phyloP scores from a whole-genome alignment of 306 rosid species.

The Cucumis melo region DNA sequence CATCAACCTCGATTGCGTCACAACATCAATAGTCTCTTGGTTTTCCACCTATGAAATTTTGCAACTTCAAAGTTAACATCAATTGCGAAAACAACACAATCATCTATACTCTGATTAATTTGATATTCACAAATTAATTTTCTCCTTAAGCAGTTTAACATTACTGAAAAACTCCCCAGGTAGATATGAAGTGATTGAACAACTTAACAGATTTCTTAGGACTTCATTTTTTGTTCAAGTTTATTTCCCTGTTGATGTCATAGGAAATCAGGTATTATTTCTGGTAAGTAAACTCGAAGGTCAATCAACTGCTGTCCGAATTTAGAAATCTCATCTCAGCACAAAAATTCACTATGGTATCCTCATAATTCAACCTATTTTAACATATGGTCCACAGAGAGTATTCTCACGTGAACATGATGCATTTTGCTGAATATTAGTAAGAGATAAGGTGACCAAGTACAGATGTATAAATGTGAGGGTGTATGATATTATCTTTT shows the following conservation, averaged over 20 bases:
- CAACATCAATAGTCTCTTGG: conserved; percentile 44
- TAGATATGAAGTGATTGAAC: not conserved
- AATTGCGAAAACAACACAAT: not conserved
- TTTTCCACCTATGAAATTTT: conserved; percentile 28
- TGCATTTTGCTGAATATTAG: not conserved
- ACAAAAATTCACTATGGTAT: not conserved
- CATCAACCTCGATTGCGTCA: conserved; percentile 14
- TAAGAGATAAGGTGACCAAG: not conserved
- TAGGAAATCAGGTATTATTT: not conserved
- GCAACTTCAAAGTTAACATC: not conserved
- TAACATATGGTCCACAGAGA: not conserved
- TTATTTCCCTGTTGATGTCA: not conserved
- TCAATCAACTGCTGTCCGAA: not conserved
- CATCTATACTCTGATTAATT: not conserved
- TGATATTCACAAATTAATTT: not conserved
- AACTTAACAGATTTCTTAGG: not conserved
- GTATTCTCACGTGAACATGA: not conserved
- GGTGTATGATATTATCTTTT: not conserved
- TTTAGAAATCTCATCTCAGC: not conserved
- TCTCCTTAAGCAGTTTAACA: not conserved
- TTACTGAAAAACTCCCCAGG: not conserved
- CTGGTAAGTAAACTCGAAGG: not conserved
- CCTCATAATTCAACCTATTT: not conserved
- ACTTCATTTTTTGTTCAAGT: not conserved
- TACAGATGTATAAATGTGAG: not conserved